Evolutionary conservation across 2,329 filamentous ascomycete species (phyloP), one percentile per base, ranked within the genome.

Genomic region (Drechslerella dactyloides): DNA sequence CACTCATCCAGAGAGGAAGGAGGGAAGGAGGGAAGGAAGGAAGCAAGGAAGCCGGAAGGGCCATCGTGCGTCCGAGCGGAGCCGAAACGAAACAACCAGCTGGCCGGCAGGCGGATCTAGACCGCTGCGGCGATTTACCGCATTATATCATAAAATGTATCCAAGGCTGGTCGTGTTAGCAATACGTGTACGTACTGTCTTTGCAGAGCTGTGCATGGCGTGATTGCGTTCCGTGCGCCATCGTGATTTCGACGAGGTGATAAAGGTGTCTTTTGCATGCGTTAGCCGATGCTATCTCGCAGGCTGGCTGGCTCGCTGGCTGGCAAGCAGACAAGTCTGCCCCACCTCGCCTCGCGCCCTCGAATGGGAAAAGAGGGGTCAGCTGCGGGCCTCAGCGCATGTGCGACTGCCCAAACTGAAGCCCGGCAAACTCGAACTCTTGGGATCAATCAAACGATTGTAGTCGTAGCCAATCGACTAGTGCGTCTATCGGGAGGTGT

Each of bases 371-470:
- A 63, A 37, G 60, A 65, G 68, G 55, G 60, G 68, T 60, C 59
- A 59, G 58, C 17, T 42, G 17, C 17, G 55, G 46, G 30, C 5
- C 30, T 23, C 57, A 50, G 48, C 33, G 21, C 63, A 68, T 68
- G 56, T 61, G 56, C 63, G 51, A 56, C 55, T 40, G 17, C 58
- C 35, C 54, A 61, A 62, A 66, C 33, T 37, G 50, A 57, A 63
- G 46, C 52, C 51, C n/a, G 2, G 55, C 2, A 17, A 48, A 33
- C 6, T n/a, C n/a, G 42, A 42, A 42, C 27, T 21, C 42, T 27
- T 27, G 33, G 30, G 13, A 46, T 7, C 8, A 13, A 27, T 19
- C n/a, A n/a, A n/a, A n/a, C n/a, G n/a, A n/a, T n/a, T n/a, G n/a
- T n/a, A n/a, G n/a, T n/a, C n/a, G n/a, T 37, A 59, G 27, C 58